These are phyloP conservation scores for Penicillium sp. DNA, from an alignment of 2,329 filamentous ascomycete species.

Conservation along the genomic window DNA sequence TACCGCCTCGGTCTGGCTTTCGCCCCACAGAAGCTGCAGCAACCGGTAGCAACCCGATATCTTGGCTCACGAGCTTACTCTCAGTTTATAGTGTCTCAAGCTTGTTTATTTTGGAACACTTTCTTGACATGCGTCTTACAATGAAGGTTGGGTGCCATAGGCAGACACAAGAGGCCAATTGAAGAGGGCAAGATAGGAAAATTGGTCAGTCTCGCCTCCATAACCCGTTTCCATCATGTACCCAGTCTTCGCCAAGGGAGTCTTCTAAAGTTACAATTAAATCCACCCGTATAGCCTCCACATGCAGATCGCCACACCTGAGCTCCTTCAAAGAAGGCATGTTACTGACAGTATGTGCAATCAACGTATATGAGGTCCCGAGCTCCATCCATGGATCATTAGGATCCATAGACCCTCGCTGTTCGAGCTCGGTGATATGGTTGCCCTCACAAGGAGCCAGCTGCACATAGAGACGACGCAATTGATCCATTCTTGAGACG, in stretches of 20 bases:
- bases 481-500: conserved; percentile 47
- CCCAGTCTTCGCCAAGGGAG: conserved; percentile 28
- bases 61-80: not conserved
- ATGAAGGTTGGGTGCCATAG: not conserved
- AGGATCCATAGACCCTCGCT: conserved; percentile 39
- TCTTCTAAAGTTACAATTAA: conserved; percentile 26
- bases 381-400: conserved; percentile 54
- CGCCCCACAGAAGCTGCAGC: no score
- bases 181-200: not conserved
- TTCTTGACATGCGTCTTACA: not conserved
- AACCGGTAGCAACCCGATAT: no score
- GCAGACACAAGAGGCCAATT: not conserved
- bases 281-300: conserved; percentile 30
- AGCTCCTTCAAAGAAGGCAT: conserved; percentile 28
- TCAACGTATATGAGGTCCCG: conserved; percentile 49
- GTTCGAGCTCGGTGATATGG: conserved; percentile 40
- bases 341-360: conserved; percentile 39
- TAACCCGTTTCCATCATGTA: conserved; percentile 29
- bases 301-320: conserved; percentile 31
- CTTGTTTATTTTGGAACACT: not conserved
- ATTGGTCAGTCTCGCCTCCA: conserved; percentile 23
- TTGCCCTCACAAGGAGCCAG: conserved; percentile 41
- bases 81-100: no score
- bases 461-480: conserved; percentile 56
- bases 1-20: not conserved